Percentiles rank a stretch among this genome's conserved stretches.
Conservation (phyloP, 2,329 filamentous ascomycete genomes). For the Clonostachys solani region DNA sequence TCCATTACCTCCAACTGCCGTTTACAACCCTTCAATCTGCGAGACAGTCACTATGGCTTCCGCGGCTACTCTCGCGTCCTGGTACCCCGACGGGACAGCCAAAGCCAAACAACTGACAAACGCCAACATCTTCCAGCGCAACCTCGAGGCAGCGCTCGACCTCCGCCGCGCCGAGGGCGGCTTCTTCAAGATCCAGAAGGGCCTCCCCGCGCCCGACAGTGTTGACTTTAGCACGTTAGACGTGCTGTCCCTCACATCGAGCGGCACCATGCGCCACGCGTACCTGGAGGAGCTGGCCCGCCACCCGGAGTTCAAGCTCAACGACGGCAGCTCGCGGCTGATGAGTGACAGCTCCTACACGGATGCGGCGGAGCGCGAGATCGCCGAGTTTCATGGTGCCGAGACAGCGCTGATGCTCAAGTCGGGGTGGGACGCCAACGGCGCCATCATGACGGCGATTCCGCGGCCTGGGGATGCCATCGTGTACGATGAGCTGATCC, state of each 20-base stretch:
- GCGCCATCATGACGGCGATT: slow-evolving; percentile 41
- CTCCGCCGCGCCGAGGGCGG: slow-evolving; percentile 11
- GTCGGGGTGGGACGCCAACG: slow-evolving; percentile 52
- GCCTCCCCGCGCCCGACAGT: not conserved
- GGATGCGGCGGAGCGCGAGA: slow-evolving; percentile 47
- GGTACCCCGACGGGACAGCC: not conserved
- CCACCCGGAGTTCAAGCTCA: slow-evolving; percentile 27
- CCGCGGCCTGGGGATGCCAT: slow-evolving; percentile 50
- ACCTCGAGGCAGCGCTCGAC: slow-evolving; percentile 24
- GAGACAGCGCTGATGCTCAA: slow-evolving; percentile 55
- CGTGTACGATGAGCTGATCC: slow-evolving; percentile 61
- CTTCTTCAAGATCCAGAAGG: slow-evolving; percentile 14
- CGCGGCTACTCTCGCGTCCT: not conserved
- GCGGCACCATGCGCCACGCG: slow-evolving; percentile 33
- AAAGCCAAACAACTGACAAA: not conserved
- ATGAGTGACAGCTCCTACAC: slow-evolving; percentile 62
- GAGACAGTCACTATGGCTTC: not conserved
- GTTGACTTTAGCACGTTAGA: slow-evolving; percentile 63
- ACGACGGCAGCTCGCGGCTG: slow-evolving; percentile 56
- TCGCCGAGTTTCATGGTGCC: slow-evolving; percentile 57
- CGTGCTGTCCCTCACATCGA: slow-evolving; percentile 54
- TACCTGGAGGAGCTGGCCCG: slow-evolving; percentile 45
- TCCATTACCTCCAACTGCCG: not conserved
- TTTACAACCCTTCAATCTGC: not conserved
- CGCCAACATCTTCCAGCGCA: slow-evolving; percentile 5